phyloP scores from a whole-genome alignment of 306 rosid genomes.

The Prunus mira region DNA sequence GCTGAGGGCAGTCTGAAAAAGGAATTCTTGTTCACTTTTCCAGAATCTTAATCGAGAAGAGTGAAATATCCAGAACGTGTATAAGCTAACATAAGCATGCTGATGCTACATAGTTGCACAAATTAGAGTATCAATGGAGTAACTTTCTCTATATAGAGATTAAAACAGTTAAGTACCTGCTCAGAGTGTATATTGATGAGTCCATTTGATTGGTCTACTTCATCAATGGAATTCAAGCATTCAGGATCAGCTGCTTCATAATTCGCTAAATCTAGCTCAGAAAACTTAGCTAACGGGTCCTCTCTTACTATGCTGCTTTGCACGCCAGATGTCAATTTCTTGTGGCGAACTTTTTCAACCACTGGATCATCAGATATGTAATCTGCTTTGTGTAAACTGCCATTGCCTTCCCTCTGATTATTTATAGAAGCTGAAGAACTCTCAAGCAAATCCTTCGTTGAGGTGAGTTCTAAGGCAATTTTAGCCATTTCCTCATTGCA shows the following conservation, averaged over 20 bases:
- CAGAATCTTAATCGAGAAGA: not conserved
- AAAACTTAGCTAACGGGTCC: constrained; percentile 10
- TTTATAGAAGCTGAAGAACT: constrained; percentile 36
- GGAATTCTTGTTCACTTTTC: not conserved
- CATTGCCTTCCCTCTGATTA: constrained; percentile 35
- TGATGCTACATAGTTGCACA: not conserved
- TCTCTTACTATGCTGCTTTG: constrained; percentile 12
- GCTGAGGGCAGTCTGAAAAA: not conserved
- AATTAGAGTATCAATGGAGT: not conserved
- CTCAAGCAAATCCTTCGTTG: constrained; percentile 48
- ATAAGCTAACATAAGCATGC: not conserved
- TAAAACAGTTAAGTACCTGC: constrained; percentile 43
- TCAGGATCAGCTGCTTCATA: constrained; percentile 34
- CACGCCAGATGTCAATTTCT: constrained; percentile 9
- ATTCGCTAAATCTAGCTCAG: constrained; percentile 23
- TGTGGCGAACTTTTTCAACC: not conserved
- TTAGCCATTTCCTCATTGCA: constrained; percentile 73
- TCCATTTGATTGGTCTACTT: constrained; percentile 34
- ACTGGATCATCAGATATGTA: not conserved
- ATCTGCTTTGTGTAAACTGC: constrained; percentile 23
- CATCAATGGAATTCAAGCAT: constrained; percentile 30
- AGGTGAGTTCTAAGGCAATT: constrained; percentile 58
- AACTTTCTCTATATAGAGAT: constrained; percentile 18
- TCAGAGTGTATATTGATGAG: constrained; percentile 29
- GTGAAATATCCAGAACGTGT: not conserved